Conservation (phyloP, 345 rosid genomes). For the Chamaenerion angustifolium region DNA sequence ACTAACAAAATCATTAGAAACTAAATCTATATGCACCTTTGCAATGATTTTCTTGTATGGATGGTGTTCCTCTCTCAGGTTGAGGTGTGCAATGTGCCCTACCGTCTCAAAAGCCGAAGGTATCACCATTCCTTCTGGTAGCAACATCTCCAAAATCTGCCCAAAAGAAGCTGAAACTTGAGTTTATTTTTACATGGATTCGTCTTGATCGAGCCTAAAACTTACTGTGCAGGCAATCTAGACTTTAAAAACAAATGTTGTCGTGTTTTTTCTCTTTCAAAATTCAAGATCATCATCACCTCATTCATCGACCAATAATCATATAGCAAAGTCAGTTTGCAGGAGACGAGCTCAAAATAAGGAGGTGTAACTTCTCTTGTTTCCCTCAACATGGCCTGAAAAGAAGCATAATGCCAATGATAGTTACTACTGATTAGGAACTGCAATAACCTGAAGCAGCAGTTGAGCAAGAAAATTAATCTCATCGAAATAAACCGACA, state of each 20-base stretch:
- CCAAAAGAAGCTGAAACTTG: conserved; percentile 2
- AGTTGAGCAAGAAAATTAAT: no score
- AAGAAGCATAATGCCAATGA: background rate
- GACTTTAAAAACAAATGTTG: no score
- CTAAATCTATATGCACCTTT: conserved; percentile 29
- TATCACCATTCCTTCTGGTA: conserved; percentile 53
- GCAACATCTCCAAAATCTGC: conserved; percentile 74
- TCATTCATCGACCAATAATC: conserved; percentile 87
- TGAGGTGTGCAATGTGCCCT: conserved; percentile 82
- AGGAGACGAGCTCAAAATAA: conserved; percentile 51
- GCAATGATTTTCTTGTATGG: conserved; percentile 64
- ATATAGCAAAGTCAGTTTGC: conserved; percentile 70
- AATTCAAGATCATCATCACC: conserved; percentile 24
- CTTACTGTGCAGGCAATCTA: no score
- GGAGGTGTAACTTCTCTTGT: conserved; percentile 17
- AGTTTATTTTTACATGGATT: no score
- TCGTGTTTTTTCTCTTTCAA: no score
- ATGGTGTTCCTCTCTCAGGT: conserved; percentile 62
- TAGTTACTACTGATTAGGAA: conserved; percentile 1
- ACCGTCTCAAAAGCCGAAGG: conserved; percentile 91
- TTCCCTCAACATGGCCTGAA: conserved; percentile 48
- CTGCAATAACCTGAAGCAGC: no score
- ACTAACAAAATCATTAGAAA: conserved; percentile 2
- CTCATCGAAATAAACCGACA: no score
- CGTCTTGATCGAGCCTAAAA: no score